A percentile compares a stretch with the other conserved stretches of the same genome.
Evolutionary conservation across 768 basidiomycete species (phyloP).

Genomic region (Pleurotus tuber-regium): DNA sequence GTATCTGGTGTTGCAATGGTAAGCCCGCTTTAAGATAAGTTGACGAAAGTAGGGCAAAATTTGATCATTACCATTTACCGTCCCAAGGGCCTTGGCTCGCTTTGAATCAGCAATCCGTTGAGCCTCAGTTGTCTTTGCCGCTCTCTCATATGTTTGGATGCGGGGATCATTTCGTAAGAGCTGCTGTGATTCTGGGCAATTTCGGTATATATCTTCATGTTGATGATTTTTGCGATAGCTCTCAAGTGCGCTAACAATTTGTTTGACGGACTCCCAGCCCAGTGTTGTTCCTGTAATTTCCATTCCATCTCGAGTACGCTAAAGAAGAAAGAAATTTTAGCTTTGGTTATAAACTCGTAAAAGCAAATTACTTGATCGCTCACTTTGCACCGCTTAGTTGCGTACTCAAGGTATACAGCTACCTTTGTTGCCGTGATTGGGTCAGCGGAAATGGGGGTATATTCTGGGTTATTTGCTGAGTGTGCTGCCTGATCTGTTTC

Average conservation of each 20-base stretch:
- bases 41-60: neutral
- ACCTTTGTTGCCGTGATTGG: slow-evolving; percentile 30
- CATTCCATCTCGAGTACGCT: slow-evolving; percentile 14
- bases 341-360: neutral
- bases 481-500: slow-evolving; percentile 14
- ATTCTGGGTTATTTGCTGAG: neutral
- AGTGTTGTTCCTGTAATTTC: slow-evolving; percentile 21
- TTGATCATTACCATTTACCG: slow-evolving; percentile 10
- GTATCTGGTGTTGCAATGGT: slow-evolving; percentile 20
- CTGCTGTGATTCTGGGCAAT: slow-evolving; percentile 16
- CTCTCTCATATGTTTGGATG: slow-evolving; percentile 18
- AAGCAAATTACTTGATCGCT: neutral
- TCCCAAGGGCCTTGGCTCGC: slow-evolving; percentile 21
- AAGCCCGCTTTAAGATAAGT: neutral
- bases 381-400: slow-evolving; percentile 27
- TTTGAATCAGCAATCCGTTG: slow-evolving; percentile 17
- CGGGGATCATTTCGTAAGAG: slow-evolving; percentile 18
- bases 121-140: slow-evolving; percentile 17
- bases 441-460: slow-evolving; percentile 18
- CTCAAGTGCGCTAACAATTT: slow-evolving; percentile 28
- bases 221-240: slow-evolving; percentile 18
- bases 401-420: slow-evolving; percentile 26
- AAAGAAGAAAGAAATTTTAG: no score
- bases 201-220: slow-evolving; percentile 15
- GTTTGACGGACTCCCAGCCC: slow-evolving; percentile 24